Base-by-base conservation (phyloP, 1,139 yeast species). In the Debaryomyces udenii region DNA sequence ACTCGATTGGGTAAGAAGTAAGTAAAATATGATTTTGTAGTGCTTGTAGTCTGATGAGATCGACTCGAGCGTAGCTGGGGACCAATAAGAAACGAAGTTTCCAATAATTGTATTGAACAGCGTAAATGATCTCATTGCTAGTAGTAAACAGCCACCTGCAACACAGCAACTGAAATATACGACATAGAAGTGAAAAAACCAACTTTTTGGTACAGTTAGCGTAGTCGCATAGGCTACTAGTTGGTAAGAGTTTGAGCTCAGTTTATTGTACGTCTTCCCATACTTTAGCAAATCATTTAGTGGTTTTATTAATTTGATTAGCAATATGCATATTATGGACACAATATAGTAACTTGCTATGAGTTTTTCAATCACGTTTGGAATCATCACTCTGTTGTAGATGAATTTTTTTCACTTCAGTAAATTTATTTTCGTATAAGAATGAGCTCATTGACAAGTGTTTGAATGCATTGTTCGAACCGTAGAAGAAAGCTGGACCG, bases 1-100 rank as follows among this genome's bases (percentile, higher is more conserved):
- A 1, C 64, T n/a, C 0, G 86, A 80, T 53, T 90, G 98, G 3
- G 78, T 40, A 20, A 74, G 40, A 24, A 49, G 49, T 51, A 68
- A 23, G 48, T 45, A 35, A 27, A 45, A 53, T 14, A 55, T 39
- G 28, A 57, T 47, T 9, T 35, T 41, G 20, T 49, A 40, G 32
- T 55, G 46, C 27, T 51, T 48, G 17, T 16, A 34, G 24, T 16
- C 26, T 6, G 30, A 14, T 13, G 37, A 16, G 13, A 11, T 15
- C 26, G 30, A 24, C 24, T 24, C 29, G 28, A 39, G 38, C 57
- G 27, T 45, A 49, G 2, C 32, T 35, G 11, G 50, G 30, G 32
- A 43, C 47, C 17, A 45, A 14, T 16, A 46, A 15, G 31, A 35
- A 44, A 35, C 36, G 38, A 27, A 31, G 22, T 6, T 35, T 31